Evolutionary conservation across 495 filamentous ascomycete species (phyloP), one percentile per base, ranked within the genome.

Genomic region (Chaetomium tenue): DNA sequence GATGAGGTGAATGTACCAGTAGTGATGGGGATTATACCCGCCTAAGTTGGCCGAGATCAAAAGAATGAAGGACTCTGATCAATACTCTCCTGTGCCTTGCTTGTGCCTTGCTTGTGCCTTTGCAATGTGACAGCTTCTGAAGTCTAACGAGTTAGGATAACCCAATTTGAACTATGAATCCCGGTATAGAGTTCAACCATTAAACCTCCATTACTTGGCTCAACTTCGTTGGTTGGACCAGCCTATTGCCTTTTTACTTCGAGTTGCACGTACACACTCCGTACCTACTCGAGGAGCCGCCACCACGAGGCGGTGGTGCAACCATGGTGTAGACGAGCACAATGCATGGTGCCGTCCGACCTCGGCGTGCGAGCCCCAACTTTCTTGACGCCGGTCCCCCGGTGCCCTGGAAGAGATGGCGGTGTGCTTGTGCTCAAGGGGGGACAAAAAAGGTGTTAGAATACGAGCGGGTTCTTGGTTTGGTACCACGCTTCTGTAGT

Each of bases 21-120:
- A 63, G 40, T 44, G 12, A 18, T 53, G 44, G 52, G 52, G 23
- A 33, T 46, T 63, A 63, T 63, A 63, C 61, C 61, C 61, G 61
- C 61, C 61, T 39, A 20, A 3, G 0, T 47, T 18, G 53, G 61
- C 61, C 20, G 51, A 63, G 28, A 50, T 51, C 26, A 56, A 58
- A 57, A 60, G 37, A 62, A 63, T 58, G 25, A 30, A 56, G n/a
- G 15, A 46, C 2, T 25, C 28, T 50, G 52, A 50, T 50, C 61
- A 56, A 63, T 44, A 44, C 15, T 46, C 12, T 40, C 33, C 44
- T 26, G 47, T 30, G 11, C 26, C 28, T 30, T n/a, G n/a, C n/a
- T n/a, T n/a, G n/a, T n/a, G n/a, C n/a, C n/a, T 30, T 30, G 28
- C 28, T 44, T 26, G 47, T 30, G 11, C 18, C 59, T 52, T 53